Evolutionary conservation across 805 yeast genomes (phyloP).

Genomic region (Ogataea philodendri): DNA sequence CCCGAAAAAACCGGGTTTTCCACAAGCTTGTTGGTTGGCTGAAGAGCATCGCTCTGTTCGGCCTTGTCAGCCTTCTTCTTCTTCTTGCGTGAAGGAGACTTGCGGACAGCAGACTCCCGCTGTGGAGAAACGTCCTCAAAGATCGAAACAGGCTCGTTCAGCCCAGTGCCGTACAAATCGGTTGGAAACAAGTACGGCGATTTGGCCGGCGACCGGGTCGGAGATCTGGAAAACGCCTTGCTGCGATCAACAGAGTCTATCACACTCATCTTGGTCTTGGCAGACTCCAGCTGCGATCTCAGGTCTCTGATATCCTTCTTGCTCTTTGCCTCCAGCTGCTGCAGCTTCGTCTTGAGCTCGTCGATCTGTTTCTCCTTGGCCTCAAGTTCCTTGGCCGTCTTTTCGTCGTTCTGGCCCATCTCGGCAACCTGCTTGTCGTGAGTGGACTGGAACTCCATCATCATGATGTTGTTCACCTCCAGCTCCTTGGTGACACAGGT

Average conservation of each 20-base stretch:
- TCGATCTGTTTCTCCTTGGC: slow-evolving; percentile 1
- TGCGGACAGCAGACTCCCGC: slow-evolving; percentile 8
- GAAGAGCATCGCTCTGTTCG: slow-evolving; percentile 1
- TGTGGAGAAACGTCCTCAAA: slow-evolving; percentile 16
- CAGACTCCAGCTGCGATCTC: slow-evolving; percentile 19
- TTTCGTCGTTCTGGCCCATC: slow-evolving; percentile 4
- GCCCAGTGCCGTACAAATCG: slow-evolving; percentile 8
- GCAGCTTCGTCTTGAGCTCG: slow-evolving; percentile 4
- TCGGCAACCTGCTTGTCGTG: slow-evolving; percentile 19
- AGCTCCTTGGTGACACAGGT: slow-evolving; percentile 13
- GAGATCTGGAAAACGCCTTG: slow-evolving; percentile 14
- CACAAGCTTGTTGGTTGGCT: slow-evolving; percentile 5
- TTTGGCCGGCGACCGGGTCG: slow-evolving; percentile 15
- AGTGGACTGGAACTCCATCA: slow-evolving; percentile 19
- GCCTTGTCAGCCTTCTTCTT: slow-evolving; percentile 9
- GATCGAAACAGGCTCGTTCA: slow-evolving; percentile 14
- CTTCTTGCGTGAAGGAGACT: slow-evolving; percentile 11
- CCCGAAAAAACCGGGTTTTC: slow-evolving; percentile 3
- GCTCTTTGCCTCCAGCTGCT: slow-evolving; percentile 14
- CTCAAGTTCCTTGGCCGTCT: slow-evolving; percentile 6
- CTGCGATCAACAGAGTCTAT: slow-evolving; percentile 16
- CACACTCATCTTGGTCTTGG: slow-evolving; percentile 19
- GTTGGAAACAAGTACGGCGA: slow-evolving; percentile 9
- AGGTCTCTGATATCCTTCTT: slow-evolving; percentile 16
- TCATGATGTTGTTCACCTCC: slow-evolving; percentile 16